phyloP scores from a whole-genome alignment of 1,139 yeast genomes.

The Kodamaea plutei region DNA sequence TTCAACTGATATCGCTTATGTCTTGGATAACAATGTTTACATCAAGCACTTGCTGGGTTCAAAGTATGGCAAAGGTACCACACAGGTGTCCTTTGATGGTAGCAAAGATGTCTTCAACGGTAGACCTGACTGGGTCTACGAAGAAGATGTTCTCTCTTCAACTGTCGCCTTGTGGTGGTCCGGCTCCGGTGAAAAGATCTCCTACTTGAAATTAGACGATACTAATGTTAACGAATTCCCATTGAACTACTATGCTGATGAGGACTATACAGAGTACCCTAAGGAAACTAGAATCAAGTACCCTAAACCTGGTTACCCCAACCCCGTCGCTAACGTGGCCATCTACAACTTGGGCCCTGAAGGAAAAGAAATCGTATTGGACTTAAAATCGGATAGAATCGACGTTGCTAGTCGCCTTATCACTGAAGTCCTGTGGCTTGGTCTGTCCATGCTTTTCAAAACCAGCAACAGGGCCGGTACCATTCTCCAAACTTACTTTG shows the following conservation, averaged over 20 bases:
- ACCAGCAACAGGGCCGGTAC: constrained; percentile 46
- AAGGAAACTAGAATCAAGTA: constrained; percentile 36
- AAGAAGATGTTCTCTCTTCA: constrained; percentile 52
- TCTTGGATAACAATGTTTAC: constrained; percentile 35
- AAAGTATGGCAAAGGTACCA: constrained; percentile 8
- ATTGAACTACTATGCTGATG: constrained; percentile 52
- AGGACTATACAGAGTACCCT: constrained; percentile 41
- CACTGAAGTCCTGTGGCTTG: constrained; percentile 45
- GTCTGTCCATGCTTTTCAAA: constrained; percentile 30
- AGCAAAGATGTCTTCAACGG: constrained; percentile 49
- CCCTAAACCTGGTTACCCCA: constrained; percentile 46
- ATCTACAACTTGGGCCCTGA: constrained; percentile 24
- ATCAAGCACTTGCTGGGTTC: constrained; percentile 20
- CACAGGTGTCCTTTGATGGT: constrained; percentile 48
- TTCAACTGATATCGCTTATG: constrained; percentile 33
- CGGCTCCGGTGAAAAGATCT: constrained; percentile 45
- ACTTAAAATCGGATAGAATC: constrained; percentile 22
- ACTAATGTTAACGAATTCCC: constrained; percentile 49
- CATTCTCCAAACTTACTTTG: constrained; percentile 36
- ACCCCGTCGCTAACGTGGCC: constrained; percentile 40
- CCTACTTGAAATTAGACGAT: constrained; percentile 49
- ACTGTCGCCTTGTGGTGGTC: constrained; percentile 60
- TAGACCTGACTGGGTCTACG: constrained; percentile 62
- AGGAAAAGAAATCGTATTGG: constrained; percentile 15
- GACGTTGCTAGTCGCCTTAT: constrained; percentile 25